Conservation (phyloP, 164 flowering plant genomes). For the Macadamia tetraphylla region DNA sequence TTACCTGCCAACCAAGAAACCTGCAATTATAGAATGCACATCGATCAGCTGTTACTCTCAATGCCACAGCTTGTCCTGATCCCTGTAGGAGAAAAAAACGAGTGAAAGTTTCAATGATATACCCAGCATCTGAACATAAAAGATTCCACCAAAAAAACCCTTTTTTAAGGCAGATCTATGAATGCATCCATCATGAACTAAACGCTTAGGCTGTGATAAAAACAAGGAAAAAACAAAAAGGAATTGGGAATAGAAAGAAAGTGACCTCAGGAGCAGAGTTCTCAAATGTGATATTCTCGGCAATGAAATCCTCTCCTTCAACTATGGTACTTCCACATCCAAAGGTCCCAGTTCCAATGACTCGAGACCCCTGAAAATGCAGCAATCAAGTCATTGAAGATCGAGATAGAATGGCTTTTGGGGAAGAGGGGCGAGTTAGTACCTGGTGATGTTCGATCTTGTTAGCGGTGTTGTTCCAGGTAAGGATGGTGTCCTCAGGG, state of each 20-base stretch:
- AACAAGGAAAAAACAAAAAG: not conserved
- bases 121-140: too few relatives aligned
- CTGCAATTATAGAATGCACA: slow-evolving; percentile 94
- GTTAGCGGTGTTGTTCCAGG: slow-evolving; percentile 90
- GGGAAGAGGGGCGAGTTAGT: not conserved
- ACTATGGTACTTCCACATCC: slow-evolving; percentile 81
- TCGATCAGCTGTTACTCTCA: slow-evolving; percentile 89
- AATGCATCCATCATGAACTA: too few relatives aligned
- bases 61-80: slow-evolving; percentile 96
- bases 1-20: slow-evolving; percentile 98
- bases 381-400: not conserved
- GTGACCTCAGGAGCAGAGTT: slow-evolving; percentile 79
- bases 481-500: slow-evolving; percentile 67
- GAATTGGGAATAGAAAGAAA: not conserved
- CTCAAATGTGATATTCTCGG: slow-evolving; percentile 95
- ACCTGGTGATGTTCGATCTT: slow-evolving; percentile 90
- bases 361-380: slow-evolving; percentile 39
- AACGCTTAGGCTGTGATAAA: slow-evolving; percentile 1
- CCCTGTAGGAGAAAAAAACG: slow-evolving; percentile 39
- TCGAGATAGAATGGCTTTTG: not conserved
- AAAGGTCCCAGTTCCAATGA: slow-evolving; percentile 95
- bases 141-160: too few relatives aligned
- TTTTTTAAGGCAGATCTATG: too few relatives aligned
- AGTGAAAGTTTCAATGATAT: too few relatives aligned
- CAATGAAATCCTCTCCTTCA: slow-evolving; percentile 94